Evolutionary conservation across 495 filamentous ascomycete species (phyloP), one percentile per base, ranked within the genome.

Genomic region (Geopyxis carbonaria): DNA sequence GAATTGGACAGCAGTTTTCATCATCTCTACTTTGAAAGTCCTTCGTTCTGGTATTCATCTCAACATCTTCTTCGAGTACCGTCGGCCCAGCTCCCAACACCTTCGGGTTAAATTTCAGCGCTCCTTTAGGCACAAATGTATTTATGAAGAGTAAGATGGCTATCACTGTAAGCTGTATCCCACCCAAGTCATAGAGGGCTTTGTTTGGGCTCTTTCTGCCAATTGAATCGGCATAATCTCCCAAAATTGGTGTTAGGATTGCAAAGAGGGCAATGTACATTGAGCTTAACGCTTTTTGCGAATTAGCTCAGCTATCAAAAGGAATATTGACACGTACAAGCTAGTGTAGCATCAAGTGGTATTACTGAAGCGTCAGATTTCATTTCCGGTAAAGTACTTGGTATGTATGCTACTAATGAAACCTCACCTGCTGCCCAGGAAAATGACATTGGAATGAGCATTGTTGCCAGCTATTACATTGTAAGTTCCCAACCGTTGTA

Each of bases 371-470:
- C n/a, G n/a, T n/a, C n/a, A n/a, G n/a, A n/a, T n/a, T n/a, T n/a
- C n/a, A n/a, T n/a, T n/a, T n/a, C n/a, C n/a, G n/a, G n/a, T n/a
- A n/a, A n/a, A n/a, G n/a, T n/a, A n/a, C n/a, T n/a, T n/a, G n/a
- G n/a, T n/a, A 64, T 62, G 34, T 64, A 65, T 1, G 62, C 62
- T 3, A 56, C 59, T 4, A 66, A 44, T 2, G 58, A 61, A 3
- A 65, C 60, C 43, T 66, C 62, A 2, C 62, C 64, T 11, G 60
- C 61, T 1, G 62, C 64, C 64, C 62, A 65, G 6, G 59, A 62
- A 22, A 64, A 60, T 5, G 61, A 62, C 18, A 66, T 59, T 1
- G 63, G 61, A 15, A 61, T 45, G 37, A 64, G 7, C 5, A n/a
- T 30, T 30, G 27, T 30, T 5, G 15, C 11, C 27, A 63, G 6